These are phyloP conservation scores for Ceratocystis smalleyi DNA, from an alignment of 2,329 filamentous ascomycete species.

Conservation along the genomic window DNA sequence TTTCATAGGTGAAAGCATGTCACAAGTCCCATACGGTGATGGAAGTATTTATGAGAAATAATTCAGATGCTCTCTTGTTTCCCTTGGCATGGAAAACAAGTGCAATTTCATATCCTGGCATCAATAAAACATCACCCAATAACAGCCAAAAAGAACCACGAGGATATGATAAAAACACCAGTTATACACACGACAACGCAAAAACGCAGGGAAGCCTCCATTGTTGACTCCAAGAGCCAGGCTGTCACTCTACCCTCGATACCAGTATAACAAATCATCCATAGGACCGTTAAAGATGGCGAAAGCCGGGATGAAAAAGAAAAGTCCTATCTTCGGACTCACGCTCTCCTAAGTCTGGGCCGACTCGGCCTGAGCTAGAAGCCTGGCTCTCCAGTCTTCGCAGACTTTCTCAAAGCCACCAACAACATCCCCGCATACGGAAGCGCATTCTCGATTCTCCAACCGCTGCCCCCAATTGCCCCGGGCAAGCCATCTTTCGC, in stretches of 20 bases:
- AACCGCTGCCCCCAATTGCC: slow-evolving; percentile 73
- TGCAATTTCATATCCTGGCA: not conserved
- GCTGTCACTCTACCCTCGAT: not conserved
- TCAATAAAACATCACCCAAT: not conserved
- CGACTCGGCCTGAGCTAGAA: slow-evolving; percentile 49
- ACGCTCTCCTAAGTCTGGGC: slow-evolving; percentile 24
- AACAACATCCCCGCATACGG: slow-evolving; percentile 73
- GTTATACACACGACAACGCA: not conserved
- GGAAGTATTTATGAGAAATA: not conserved
- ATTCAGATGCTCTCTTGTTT: not conserved
- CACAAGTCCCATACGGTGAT: not conserved
- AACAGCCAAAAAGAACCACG: not conserved
- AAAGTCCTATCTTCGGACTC: not conserved
- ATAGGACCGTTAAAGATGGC: not conserved
- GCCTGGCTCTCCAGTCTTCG: slow-evolving; percentile 62
- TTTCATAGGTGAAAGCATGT: no score
- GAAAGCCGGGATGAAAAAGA: not conserved
- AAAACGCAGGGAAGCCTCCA: not conserved
- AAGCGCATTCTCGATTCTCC: slow-evolving; percentile 62
- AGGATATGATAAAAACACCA: not conserved
- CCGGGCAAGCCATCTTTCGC: slow-evolving; percentile 61
- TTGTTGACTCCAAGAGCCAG: not conserved
- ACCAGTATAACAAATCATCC: not conserved
- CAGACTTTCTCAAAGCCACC: slow-evolving; percentile 86
- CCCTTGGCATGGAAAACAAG: not conserved